A percentile compares a stretch with the other conserved stretches of the same genome.
These are phyloP conservation scores for Aureobasidium sp. DNA, from an alignment of 2,329 filamentous ascomycete species.

Conservation along the genomic window DNA sequence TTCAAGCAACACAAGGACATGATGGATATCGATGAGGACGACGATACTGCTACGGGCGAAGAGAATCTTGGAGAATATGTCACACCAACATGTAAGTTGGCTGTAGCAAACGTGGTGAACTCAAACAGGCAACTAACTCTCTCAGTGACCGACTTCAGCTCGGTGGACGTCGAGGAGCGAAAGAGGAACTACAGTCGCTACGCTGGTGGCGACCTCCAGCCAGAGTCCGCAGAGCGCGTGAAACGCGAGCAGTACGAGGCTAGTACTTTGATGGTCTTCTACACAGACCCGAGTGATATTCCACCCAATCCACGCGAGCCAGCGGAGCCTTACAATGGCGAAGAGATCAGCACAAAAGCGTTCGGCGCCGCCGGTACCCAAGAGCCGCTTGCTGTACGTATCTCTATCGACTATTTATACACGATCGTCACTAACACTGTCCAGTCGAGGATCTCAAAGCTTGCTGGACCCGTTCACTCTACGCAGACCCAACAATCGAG, in stretches of 20 bases:
- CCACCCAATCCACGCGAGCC: constrained; percentile 42
- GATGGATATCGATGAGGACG: constrained; percentile 58
- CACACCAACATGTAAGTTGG: constrained; percentile 7
- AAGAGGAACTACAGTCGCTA: constrained; percentile 39
- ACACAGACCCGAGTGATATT: constrained; percentile 38
- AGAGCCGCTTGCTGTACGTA: constrained; percentile 15
- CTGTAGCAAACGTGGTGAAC: neutral
- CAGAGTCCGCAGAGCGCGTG: constrained; percentile 36
- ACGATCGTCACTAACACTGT: neutral
- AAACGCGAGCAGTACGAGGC: constrained; percentile 40
- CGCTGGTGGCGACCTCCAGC: constrained; percentile 36
- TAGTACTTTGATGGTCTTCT: constrained; percentile 41
- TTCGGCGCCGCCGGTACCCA: constrained; percentile 32
- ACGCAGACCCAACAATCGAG: constrained; percentile 7
- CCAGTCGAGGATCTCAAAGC: constrained; percentile 9
- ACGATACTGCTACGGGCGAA: constrained; percentile 47
- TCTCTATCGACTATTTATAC: neutral
- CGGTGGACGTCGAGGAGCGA: constrained; percentile 34
- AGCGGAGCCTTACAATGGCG: constrained; percentile 30
- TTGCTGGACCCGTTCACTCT: constrained; percentile 14
- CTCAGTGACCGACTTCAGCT: constrained; percentile 37
- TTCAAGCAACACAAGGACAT: constrained; percentile 56
- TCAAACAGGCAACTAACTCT: neutral
- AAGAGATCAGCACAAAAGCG: constrained; percentile 23
- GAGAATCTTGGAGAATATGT: constrained; percentile 31